A percentile compares a stretch with the other conserved stretches of the same genome.
These are phyloP conservation scores for Aspergillus affinis DNA, from an alignment of 495 filamentous ascomycete genomes.

Conservation along the genomic window DNA sequence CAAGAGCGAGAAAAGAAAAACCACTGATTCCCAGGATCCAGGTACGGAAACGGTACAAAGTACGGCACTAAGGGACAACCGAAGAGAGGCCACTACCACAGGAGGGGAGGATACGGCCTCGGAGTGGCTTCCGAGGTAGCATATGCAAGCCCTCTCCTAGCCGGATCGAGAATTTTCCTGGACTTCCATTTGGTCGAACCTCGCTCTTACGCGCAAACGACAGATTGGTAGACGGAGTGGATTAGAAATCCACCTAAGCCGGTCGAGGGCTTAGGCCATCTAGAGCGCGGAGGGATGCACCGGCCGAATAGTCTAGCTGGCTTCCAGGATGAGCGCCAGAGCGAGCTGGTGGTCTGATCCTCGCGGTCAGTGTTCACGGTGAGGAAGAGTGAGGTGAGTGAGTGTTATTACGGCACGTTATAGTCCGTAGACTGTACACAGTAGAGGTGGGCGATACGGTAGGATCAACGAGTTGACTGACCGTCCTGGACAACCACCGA, in stretches of 20 bases:
- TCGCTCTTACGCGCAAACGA: background rate
- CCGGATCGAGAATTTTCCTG: constrained; percentile 20
- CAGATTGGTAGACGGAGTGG: background rate
- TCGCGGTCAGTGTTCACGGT: background rate
- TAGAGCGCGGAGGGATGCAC: background rate
- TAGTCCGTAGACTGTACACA: no score
- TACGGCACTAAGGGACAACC: background rate
- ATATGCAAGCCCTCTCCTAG: constrained; percentile 23
- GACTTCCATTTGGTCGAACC: background rate
- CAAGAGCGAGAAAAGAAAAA: constrained; percentile 1
- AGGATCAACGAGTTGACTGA: background rate
- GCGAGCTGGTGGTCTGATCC: constrained; percentile 7
- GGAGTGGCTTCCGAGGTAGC: constrained; percentile 24
- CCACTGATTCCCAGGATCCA: constrained; percentile 2
- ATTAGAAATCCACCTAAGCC: constrained; percentile 1
- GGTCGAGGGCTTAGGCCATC: background rate
- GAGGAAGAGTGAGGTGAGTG: constrained; percentile 1
- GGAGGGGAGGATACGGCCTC: constrained; percentile 12
- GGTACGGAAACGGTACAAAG: constrained; percentile 5
- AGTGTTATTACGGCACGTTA: background rate
- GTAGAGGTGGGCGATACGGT: background rate
- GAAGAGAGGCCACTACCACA: constrained; percentile 1
- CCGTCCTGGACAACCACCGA: background rate
- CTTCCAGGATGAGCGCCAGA: background rate
- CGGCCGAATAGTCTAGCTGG: constrained; percentile 5